These are phyloP conservation scores for Ophiocordyceps unilateralis DNA, from an alignment of 2,329 filamentous ascomycete species.

Conservation along the genomic window DNA sequence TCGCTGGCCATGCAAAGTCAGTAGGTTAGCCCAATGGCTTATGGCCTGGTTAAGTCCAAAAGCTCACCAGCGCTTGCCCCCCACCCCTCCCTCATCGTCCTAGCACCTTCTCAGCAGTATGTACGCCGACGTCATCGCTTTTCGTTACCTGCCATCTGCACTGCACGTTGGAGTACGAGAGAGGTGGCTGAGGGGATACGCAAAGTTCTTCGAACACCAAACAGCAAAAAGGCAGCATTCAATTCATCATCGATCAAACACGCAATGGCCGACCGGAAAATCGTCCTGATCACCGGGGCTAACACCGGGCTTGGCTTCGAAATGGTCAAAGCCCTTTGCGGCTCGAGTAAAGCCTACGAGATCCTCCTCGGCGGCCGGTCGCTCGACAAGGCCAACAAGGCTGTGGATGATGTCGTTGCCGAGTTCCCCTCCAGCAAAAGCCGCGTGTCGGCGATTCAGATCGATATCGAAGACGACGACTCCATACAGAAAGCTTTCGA, in stretches of 20 bases:
- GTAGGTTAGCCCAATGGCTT: too few species aligned
- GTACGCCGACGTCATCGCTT: too few species aligned
- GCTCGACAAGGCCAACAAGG: conserved; percentile 29
- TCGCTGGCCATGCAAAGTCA: too few species aligned
- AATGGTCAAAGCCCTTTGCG: conserved; percentile 33
- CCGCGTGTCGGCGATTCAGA: conserved; percentile 25
- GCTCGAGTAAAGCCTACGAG: conserved; percentile 29
- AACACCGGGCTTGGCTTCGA: conserved; percentile 46
- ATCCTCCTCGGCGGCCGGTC: conserved; percentile 38
- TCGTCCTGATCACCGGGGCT: conserved; percentile 42
- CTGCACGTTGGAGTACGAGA: too few species aligned
- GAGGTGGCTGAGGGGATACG: too few species aligned
- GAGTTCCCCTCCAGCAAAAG: conserved; percentile 13
- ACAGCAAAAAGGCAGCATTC: too few species aligned
- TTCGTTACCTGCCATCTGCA: too few species aligned
- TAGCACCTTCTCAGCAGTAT: too few species aligned
- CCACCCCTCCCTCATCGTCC: too few species aligned
- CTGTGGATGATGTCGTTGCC: conserved; percentile 17
- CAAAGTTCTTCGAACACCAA: too few species aligned
- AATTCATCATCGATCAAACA: background rate
- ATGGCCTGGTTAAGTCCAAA: too few species aligned
- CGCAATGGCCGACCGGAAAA: conserved; percentile 8
- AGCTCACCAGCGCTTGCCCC: too few species aligned
- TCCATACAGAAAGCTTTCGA: conserved; percentile 30
- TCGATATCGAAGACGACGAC: conserved; percentile 35